Percentiles rank a stretch among this genome's conserved stretches.
Evolutionary conservation across 352 stramenopile species (phyloP).

Genomic region (Phytophthora pluvialis): DNA sequence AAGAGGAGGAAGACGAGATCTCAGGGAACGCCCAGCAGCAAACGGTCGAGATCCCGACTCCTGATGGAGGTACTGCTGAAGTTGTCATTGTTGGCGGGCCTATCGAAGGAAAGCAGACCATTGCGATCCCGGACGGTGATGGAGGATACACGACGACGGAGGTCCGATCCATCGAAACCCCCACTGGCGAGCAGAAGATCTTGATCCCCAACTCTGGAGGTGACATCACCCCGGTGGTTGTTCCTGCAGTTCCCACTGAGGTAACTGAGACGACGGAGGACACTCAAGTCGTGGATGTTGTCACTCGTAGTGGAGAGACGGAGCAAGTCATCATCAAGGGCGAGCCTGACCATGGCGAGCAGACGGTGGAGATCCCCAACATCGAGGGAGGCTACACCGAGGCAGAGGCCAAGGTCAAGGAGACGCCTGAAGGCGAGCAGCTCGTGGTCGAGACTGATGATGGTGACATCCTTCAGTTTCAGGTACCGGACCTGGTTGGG

Average conservation of each 20-base stretch:
- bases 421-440: constrained; percentile 3
- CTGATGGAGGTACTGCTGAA: constrained; percentile 12
- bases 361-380: constrained; percentile 12
- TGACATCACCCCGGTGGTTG: constrained; percentile 27
- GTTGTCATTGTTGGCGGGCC: constrained; percentile 26
- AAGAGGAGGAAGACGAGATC: not conserved
- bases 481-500: not conserved
- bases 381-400: constrained; percentile 12
- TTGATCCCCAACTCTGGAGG: constrained; percentile 28
- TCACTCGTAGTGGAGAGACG: constrained; percentile 10
- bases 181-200: constrained; percentile 33
- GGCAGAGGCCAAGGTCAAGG: not conserved
- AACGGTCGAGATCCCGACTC: constrained; percentile 27
- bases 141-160: constrained; percentile 30
- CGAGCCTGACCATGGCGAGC: constrained; percentile 14
- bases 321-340: constrained; percentile 29
- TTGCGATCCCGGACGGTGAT: constrained; percentile 19
- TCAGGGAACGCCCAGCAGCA: not conserved
- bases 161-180: constrained; percentile 17
- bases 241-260: constrained; percentile 15
- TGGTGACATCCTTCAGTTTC: constrained; percentile 1
- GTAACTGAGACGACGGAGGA: constrained; percentile 2
- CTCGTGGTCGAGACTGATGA: constrained; percentile 9
- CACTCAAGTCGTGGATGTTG: constrained; percentile 23
- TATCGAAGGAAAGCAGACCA: constrained; percentile 19